A percentile compares a stretch with the other conserved stretches of the same genome.
phyloP scores from a whole-genome alignment of 768 basidiomycete species.

The Amanita fuliginea region DNA sequence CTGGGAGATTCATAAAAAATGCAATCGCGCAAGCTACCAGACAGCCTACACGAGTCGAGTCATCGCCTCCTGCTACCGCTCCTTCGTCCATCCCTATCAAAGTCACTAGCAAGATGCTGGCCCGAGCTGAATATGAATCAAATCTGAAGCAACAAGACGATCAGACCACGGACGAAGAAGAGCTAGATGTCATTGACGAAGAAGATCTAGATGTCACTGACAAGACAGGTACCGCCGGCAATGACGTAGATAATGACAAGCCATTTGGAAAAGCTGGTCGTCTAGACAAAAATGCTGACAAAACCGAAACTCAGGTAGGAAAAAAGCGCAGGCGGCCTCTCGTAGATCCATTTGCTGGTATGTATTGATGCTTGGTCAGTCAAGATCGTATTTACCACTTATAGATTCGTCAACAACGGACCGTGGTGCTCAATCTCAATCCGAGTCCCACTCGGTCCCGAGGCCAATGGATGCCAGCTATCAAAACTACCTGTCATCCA shows the following conservation, averaged over 20 bases:
- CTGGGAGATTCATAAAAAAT: constrained; percentile 74
- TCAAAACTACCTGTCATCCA: constrained; percentile 2
- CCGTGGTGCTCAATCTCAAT: not conserved
- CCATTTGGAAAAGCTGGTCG: constrained; percentile 6
- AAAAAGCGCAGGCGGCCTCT: constrained; percentile 39
- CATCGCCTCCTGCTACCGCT: not conserved
- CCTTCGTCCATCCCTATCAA: constrained; percentile 33
- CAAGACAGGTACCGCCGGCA: not conserved
- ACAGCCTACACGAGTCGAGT: not conserved
- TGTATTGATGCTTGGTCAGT: not conserved
- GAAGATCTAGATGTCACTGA: constrained; percentile 10
- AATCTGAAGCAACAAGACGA: constrained; percentile 41
- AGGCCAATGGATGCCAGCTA: constrained; percentile 5
- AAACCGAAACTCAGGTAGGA: constrained; percentile 6
- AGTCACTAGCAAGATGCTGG: constrained; percentile 66
- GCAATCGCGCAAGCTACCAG: constrained; percentile 57
- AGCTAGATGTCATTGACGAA: constrained; percentile 30
- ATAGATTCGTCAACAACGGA: constrained; percentile 13
- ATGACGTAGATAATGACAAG: constrained; percentile 15
- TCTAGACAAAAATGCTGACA: not conserved
- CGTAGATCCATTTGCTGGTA: constrained; percentile 63
- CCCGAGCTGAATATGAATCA: constrained; percentile 52
- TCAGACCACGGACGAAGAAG: constrained; percentile 22
- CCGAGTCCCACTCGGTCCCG: not conserved
- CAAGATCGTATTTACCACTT: not conserved